phyloP scores from a whole-genome alignment of 768 basidiomycete species.

The Amanita pallidorosea region DNA sequence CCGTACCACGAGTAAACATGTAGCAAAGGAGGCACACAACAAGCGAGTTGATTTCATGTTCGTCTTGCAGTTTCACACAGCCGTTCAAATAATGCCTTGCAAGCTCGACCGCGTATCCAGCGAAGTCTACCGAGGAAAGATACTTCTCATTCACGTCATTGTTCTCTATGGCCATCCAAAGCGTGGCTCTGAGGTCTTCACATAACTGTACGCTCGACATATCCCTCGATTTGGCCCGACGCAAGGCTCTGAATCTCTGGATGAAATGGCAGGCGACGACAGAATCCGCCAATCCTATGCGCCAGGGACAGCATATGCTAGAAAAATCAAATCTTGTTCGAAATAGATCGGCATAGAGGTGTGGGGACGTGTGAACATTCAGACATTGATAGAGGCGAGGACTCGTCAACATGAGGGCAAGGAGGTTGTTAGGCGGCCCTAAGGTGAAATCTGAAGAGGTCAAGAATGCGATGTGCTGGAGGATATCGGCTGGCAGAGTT shows the following conservation, averaged over 20 bases:
- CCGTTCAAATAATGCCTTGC: slow-evolving; percentile 9
- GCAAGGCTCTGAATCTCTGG: slow-evolving; percentile 34
- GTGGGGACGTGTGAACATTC: slow-evolving; percentile 29
- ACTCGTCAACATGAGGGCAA: slow-evolving; percentile 33
- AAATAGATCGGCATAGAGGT: slow-evolving; percentile 49
- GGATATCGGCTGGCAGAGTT: slow-evolving; percentile 41
- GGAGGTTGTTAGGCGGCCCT: slow-evolving; percentile 29
- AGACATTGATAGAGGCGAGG: slow-evolving; percentile 33
- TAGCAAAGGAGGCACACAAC: slow-evolving; percentile 31
- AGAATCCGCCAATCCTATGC: slow-evolving; percentile 22
- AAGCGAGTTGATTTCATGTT: slow-evolving; percentile 16
- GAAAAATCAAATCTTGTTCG: slow-evolving; percentile 34
- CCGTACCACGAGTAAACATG: slow-evolving; percentile 25
- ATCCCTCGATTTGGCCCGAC: slow-evolving; percentile 30
- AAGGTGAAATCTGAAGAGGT: slow-evolving; percentile 26
- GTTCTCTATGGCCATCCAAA: slow-evolving; percentile 54
- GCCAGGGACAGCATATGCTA: slow-evolving; percentile 16
- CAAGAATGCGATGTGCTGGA: slow-evolving; percentile 43
- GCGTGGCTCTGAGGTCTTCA: slow-evolving; percentile 44
- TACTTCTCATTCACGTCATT: slow-evolving; percentile 36
- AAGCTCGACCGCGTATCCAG: slow-evolving; percentile 24
- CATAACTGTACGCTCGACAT: slow-evolving; percentile 18
- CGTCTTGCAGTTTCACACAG: neutral
- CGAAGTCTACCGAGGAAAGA: slow-evolving; percentile 28
- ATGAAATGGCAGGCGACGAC: slow-evolving; percentile 38